Evolutionary conservation across 768 basidiomycete species (phyloP), one percentile per base, ranked within the genome.

Genomic region (Leccinum boreale): DNA sequence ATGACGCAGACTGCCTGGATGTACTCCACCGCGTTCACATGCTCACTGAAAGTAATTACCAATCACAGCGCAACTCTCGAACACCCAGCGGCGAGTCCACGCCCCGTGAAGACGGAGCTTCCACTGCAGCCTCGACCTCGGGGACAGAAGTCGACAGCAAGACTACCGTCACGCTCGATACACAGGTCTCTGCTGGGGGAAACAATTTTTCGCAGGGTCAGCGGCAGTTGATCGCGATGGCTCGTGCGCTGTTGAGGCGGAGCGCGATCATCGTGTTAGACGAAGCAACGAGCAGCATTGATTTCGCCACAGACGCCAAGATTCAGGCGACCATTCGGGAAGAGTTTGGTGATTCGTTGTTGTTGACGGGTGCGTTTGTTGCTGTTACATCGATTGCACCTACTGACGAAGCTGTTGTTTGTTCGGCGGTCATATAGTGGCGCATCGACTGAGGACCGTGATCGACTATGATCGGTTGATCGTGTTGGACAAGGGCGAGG

Each of bases 191-290:
- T 1, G 80, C 90, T 1, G 93, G 93, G 0, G 94, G 94, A 0
- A 79, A 85, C 29, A 96, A 97, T 75, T 95, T 97, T 72, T 94
- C 91, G 1, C 91, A 94, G 58, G 94, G 95, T 10, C 94, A 98
- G 68, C 73, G 93, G 10, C 94, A 98, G 65, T 75, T 93, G 15
- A 89, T 94, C 53, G 87, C 90, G 1, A 88, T 93, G 87, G 92
- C 91, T 0, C 81, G 92, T 5, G 90, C 92, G 0, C 75, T 93
- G 21, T 76, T 92, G 29, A 77, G 89, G 17, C 80, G 83, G 7
- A 90, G 85, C 65, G 74, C 85, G 12, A 83, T 93, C 61, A 85
- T 93, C 52, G 81, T 93, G 15, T 75, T 92, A 39, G 92, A 91
- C 61, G 90, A 92, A 64, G 91, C 91, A 14, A 92, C 90, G 7